phyloP scores from a whole-genome alignment of 257 asterid species.

The Solanum arcanum region DNA sequence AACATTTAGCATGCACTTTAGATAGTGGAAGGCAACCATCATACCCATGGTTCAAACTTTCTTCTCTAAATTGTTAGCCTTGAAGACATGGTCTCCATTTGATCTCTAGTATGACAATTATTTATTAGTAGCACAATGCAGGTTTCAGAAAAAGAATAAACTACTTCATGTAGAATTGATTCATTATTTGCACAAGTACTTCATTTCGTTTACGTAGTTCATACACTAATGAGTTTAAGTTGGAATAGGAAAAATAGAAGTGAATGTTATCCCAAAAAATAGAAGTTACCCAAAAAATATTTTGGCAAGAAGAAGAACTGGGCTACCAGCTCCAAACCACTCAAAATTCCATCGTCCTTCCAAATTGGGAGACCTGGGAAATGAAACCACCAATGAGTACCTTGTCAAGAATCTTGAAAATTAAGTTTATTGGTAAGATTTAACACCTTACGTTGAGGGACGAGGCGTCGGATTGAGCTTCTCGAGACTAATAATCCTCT shows the following conservation, averaged over 20 bases:
- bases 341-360: conserved; percentile 69
- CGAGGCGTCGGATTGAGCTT: conserved; percentile 84
- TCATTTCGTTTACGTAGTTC: neutral
- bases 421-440: conserved; percentile 1
- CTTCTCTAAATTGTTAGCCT: neutral
- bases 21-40: neutral
- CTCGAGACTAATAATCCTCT: conserved; percentile 66
- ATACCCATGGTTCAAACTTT: neutral
- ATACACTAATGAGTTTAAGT: neutral
- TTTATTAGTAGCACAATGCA: neutral
- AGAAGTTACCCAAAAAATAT: conserved; percentile 50
- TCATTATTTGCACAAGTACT: neutral
- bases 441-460: conserved; percentile 81
- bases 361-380: conserved; percentile 57
- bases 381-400: conserved; percentile 10
- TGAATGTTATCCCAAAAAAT: neutral
- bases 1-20: neutral
- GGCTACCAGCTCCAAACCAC: conserved; percentile 79
- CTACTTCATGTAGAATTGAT: neutral
- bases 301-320: conserved; percentile 50
- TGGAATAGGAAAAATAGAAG: neutral
- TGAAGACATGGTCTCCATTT: neutral
- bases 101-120: neutral
- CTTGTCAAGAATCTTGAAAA: neutral
- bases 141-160: neutral